Percentiles rank a stretch among this genome's conserved stretches.
phyloP scores from a whole-genome alignment of 2,329 filamentous ascomycete genomes.

The Aspergillus sergii region DNA sequence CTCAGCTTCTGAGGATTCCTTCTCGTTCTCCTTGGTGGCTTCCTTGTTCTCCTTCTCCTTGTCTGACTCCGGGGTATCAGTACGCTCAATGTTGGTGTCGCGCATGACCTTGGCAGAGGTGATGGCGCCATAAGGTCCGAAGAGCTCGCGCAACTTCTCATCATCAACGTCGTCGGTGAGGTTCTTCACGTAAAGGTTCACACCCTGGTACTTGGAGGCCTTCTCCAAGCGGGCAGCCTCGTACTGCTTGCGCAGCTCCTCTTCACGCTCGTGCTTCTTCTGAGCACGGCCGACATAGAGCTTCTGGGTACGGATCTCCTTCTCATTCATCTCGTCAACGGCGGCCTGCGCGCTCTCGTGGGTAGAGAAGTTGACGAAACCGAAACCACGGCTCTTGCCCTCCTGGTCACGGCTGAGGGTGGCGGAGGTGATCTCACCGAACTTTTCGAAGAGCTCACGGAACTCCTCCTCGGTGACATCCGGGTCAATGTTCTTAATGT shows the following conservation, averaged over 20 bases:
- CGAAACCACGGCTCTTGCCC: constrained; percentile 92
- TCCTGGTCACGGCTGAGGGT: constrained; percentile 87
- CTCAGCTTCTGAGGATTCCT: constrained; percentile 53
- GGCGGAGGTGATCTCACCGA: constrained; percentile 91
- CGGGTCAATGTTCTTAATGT: constrained; percentile 93
- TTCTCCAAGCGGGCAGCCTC: constrained; percentile 97
- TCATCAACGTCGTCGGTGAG: constrained; percentile 95
- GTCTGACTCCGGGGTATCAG: constrained; percentile 51
- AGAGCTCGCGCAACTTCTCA: constrained; percentile 94
- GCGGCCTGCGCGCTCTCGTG: constrained; percentile 85
- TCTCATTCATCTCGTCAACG: constrained; percentile 89
- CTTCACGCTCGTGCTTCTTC: constrained; percentile 99
- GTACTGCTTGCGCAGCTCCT: constrained; percentile 98
- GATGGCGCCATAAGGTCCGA: constrained; percentile 87
- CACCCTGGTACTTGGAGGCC: constrained; percentile 98
- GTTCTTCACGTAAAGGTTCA: constrained; percentile 99
- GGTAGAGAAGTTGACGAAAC: constrained; percentile 92
- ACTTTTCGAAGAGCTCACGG: constrained; percentile 87
- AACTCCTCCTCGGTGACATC: constrained; percentile 93
- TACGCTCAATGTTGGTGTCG: constrained; percentile 61
- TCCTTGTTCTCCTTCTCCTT: constrained; percentile 48
- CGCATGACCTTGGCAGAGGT: constrained; percentile 99
- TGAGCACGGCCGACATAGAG: constrained; percentile 97
- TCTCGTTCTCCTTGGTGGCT: constrained; percentile 28
- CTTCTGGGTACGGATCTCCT: constrained; percentile 90